Conservation (phyloP, 352 stramenopile species). For the Phytophthora constricta region DNA sequence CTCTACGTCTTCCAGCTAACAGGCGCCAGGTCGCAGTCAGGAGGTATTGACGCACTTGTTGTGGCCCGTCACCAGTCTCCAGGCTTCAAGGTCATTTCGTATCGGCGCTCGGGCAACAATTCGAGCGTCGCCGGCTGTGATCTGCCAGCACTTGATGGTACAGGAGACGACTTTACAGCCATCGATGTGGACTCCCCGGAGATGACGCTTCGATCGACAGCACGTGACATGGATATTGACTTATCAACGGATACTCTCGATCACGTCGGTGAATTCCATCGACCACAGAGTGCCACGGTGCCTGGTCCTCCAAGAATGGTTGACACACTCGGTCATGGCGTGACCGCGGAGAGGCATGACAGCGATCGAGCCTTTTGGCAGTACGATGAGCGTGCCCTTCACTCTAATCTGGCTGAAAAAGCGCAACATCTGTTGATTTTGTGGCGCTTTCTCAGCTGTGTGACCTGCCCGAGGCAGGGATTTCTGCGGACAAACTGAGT, state of each 20-base stretch:
- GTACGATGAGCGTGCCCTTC: neutral
- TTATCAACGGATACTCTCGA: too few relatives aligned
- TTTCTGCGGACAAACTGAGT: neutral
- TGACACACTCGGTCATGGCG: neutral
- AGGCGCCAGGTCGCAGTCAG: neutral
- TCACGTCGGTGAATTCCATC: too few relatives aligned
- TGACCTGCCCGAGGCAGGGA: conserved; percentile 9
- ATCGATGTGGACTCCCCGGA: neutral
- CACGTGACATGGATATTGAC: neutral
- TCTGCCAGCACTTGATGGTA: conserved; percentile 9
- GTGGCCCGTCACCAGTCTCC: conserved; percentile 45
- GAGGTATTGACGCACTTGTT: conserved; percentile 24
- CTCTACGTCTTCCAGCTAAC: conserved; percentile 48
- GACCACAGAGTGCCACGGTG: too few relatives aligned
- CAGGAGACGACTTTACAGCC: neutral
- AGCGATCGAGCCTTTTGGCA: conserved; percentile 5
- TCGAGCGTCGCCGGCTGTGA: conserved; percentile 15
- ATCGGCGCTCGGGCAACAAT: conserved; percentile 32
- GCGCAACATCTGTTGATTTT: conserved; percentile 26
- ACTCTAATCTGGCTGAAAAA: conserved; percentile 10
- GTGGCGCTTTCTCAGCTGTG: conserved; percentile 15
- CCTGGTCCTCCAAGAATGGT: too few relatives aligned
- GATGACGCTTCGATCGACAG: neutral
- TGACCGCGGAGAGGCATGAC: neutral
- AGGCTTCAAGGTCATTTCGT: conserved; percentile 43